A percentile compares a stretch with the other conserved stretches of the same genome.
Conservation (phyloP, 1,284 basidiomycete genomes). For the Hortiboletus rubellus region DNA sequence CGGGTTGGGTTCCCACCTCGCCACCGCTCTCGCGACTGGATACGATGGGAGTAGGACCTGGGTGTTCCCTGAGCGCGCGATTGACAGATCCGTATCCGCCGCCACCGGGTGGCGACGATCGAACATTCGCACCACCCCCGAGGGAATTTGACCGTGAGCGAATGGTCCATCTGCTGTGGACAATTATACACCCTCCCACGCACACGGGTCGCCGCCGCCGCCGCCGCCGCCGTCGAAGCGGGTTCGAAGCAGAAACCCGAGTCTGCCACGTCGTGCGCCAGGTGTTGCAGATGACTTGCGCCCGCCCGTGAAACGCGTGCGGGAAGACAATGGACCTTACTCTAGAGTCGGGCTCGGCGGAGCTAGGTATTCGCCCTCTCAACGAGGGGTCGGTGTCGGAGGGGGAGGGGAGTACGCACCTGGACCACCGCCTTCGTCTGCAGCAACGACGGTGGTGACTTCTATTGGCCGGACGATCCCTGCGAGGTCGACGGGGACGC, state of each 20-base stretch:
- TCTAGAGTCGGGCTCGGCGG: not conserved
- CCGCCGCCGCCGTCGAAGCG: conserved; percentile 22
- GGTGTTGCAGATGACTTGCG: conserved; percentile 35
- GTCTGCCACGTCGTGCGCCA: conserved; percentile 29
- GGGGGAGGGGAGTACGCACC: conserved; percentile 15
- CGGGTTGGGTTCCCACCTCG: not conserved
- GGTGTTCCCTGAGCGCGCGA: not conserved
- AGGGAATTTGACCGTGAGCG: conserved; percentile 32
- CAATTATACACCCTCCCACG: not conserved
- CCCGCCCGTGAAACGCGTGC: conserved; percentile 38
- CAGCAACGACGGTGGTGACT: not conserved
- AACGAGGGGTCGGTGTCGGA: not conserved
- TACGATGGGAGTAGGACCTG: not conserved
- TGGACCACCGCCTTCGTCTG: conserved; percentile 20
- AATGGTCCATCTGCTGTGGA: conserved; percentile 4
- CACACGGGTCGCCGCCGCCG: conserved; percentile 2
- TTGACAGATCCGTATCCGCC: not conserved
- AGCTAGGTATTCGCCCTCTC: conserved; percentile 29
- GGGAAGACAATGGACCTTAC: conserved; percentile 32
- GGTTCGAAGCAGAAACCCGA: conserved; percentile 40
- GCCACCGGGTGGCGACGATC: conserved; percentile 17
- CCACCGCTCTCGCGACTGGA: conserved; percentile 21
- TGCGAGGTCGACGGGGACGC: conserved; percentile 20
- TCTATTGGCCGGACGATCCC: conserved; percentile 12
- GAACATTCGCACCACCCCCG: conserved; percentile 25